Percentiles rank a stretch among this genome's conserved stretches.
These are phyloP conservation scores for Hemileccinum impolitum DNA, from an alignment of 768 basidiomycete genomes.

Conservation along the genomic window DNA sequence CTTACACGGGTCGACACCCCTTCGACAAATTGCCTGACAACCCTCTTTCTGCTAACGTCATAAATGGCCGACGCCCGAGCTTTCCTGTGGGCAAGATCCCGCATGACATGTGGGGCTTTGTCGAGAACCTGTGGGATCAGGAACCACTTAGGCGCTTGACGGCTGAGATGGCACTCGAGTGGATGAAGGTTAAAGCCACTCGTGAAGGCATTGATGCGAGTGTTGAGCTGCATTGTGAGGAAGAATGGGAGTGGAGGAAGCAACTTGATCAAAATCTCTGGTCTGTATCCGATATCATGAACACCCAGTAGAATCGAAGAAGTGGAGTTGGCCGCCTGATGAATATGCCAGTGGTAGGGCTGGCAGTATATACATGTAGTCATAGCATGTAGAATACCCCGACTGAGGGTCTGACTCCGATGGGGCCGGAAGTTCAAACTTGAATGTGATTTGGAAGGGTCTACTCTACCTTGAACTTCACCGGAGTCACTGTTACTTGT, in stretches of 20 bases:
- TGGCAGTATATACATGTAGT: too few relatives aligned
- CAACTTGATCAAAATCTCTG: constrained; percentile 7
- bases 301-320: too few relatives aligned
- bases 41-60: neutral
- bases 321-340: too few relatives aligned
- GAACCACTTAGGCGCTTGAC: constrained; percentile 21
- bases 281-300: constrained; percentile 4
- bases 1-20: constrained; percentile 16
- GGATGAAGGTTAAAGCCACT: constrained; percentile 22
- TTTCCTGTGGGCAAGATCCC: constrained; percentile 17
- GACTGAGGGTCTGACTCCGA: too few relatives aligned
- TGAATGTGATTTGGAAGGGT: too few relatives aligned
- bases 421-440: too few relatives aligned
- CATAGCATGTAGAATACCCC: too few relatives aligned
- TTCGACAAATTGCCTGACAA: neutral
- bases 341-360: too few relatives aligned
- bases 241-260: constrained; percentile 17
- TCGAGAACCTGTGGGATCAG: constrained; percentile 27
- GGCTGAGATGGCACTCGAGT: constrained; percentile 18
- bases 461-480: too few relatives aligned
- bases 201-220: constrained; percentile 6
- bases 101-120: constrained; percentile 29
- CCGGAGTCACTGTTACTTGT: too few relatives aligned
- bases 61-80: constrained; percentile 2
- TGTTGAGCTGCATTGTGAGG: constrained; percentile 6